Conservation (phyloP, 2,329 filamentous ascomycete genomes). For the Stagonosporopsis tanaceti region DNA sequence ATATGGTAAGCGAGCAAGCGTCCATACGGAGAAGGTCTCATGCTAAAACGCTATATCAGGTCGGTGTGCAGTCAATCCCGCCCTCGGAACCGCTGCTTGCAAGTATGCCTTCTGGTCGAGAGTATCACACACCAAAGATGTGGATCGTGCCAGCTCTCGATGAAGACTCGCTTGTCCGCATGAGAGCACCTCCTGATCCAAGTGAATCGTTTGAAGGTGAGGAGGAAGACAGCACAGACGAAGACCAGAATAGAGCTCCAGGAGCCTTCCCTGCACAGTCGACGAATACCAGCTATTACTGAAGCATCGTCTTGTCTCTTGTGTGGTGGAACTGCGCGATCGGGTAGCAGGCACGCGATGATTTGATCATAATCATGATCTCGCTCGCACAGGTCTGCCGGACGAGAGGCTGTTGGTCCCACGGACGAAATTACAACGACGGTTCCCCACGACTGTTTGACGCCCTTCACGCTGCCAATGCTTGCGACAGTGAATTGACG, state of each 20-base stretch:
- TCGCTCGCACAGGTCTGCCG: background rate
- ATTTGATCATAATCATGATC: background rate
- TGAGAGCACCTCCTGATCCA: conserved; percentile 65
- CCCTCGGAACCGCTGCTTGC: conserved; percentile 74
- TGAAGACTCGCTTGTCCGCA: conserved; percentile 65
- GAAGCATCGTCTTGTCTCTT: conserved; percentile 13
- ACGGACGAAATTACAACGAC: background rate
- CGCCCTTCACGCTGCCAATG: conserved; percentile 18
- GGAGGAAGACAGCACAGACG: conserved; percentile 48
- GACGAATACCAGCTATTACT: conserved; percentile 43
- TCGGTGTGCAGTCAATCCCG: conserved; percentile 82
- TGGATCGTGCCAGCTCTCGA: conserved; percentile 74
- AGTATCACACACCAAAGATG: conserved; percentile 77
- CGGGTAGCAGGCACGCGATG: background rate
- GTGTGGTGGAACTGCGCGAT: background rate
- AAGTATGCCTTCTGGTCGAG: conserved; percentile 85
- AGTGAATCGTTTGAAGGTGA: conserved; percentile 51
- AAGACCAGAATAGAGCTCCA: conserved; percentile 42
- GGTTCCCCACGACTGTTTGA: conserved; percentile 14
- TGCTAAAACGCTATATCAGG: conserved; percentile 55
- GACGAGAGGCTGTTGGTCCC: background rate
- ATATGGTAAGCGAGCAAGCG: conserved; percentile 69
- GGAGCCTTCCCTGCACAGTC: conserved; percentile 51
- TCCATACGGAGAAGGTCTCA: background rate
- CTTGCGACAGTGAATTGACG: conserved; percentile 6